Conservation (phyloP, 1,284 basidiomycete genomes). For the Inonotus obliquus region DNA sequence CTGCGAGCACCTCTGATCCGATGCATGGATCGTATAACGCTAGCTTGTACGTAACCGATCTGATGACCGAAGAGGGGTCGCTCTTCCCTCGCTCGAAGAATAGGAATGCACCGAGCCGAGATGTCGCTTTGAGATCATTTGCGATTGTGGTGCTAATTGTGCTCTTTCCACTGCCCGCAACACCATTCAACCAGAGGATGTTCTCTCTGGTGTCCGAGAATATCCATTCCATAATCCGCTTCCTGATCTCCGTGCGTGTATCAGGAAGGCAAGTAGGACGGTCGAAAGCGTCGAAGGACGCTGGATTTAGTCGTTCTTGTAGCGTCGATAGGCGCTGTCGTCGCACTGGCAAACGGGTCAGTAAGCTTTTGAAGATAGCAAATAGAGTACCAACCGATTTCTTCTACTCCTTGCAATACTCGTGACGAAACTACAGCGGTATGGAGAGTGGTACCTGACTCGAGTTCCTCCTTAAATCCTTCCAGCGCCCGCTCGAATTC, state of each 20-base stretch:
- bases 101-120: slow-evolving; percentile 12
- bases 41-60: slow-evolving; percentile 22
- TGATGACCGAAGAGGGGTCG: slow-evolving; percentile 19
- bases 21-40: slow-evolving; percentile 17
- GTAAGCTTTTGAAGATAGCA: too few relatives aligned
- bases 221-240: neutral
- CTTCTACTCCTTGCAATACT: neutral
- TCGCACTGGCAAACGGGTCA: neutral
- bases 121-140: neutral
- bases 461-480: neutral
- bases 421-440: neutral
- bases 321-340: neutral
- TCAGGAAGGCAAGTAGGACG: slow-evolving; percentile 6
- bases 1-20: neutral
- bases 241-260: neutral
- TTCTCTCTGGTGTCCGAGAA: neutral
- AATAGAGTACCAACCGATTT: neutral
- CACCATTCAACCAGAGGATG: slow-evolving; percentile 25
- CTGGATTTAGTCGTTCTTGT: too few relatives aligned
- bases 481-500: neutral
- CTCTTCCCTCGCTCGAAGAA: slow-evolving; percentile 19
- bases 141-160: slow-evolving; percentile 22
- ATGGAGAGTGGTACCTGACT: neutral
- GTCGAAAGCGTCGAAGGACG: neutral
- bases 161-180: slow-evolving; percentile 27